A percentile compares a stretch with the other conserved stretches of the same genome.
phyloP scores from a whole-genome alignment of 768 basidiomycete species.

The Lactifluus echinatus region DNA sequence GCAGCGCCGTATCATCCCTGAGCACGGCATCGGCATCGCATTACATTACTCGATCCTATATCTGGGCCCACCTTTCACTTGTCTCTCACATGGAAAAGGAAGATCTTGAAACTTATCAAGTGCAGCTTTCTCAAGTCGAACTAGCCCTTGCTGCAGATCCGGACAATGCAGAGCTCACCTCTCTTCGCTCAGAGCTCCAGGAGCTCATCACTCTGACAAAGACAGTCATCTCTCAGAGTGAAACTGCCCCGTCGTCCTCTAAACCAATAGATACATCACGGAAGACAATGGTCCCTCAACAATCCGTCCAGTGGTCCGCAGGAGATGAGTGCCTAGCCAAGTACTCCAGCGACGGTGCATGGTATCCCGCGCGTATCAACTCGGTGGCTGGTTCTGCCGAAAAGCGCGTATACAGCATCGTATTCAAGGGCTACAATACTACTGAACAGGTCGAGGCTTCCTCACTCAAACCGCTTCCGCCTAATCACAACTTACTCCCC shows the following conservation, averaged over 20 bases:
- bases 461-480: conserved; percentile 62
- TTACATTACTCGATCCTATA: background rate
- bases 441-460: conserved; percentile 73
- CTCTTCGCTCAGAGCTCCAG: conserved; percentile 67
- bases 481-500: conserved; percentile 36
- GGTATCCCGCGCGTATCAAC: conserved; percentile 86
- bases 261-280: conserved; percentile 39
- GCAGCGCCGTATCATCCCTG: background rate
- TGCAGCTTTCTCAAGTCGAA: conserved; percentile 84
- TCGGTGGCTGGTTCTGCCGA: conserved; percentile 75
- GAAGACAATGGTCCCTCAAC: conserved; percentile 41
- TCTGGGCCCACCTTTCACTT: background rate
- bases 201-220: conserved; percentile 80
- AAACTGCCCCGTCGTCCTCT: conserved; percentile 51
- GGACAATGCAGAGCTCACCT: conserved; percentile 59
- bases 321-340: conserved; percentile 84
- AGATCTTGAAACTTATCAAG: conserved; percentile 86
- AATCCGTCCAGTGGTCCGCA: conserved; percentile 56
- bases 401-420: conserved; percentile 79
- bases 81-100: conserved; percentile 41
- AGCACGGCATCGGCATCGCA: background rate
- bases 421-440: conserved; percentile 88
- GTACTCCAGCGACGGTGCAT: conserved; percentile 75
- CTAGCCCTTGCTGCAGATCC: conserved; percentile 69
- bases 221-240: conserved; percentile 58